Base-by-base conservation (phyloP, 345 rosid species). In the Theobroma cacao region DNA sequence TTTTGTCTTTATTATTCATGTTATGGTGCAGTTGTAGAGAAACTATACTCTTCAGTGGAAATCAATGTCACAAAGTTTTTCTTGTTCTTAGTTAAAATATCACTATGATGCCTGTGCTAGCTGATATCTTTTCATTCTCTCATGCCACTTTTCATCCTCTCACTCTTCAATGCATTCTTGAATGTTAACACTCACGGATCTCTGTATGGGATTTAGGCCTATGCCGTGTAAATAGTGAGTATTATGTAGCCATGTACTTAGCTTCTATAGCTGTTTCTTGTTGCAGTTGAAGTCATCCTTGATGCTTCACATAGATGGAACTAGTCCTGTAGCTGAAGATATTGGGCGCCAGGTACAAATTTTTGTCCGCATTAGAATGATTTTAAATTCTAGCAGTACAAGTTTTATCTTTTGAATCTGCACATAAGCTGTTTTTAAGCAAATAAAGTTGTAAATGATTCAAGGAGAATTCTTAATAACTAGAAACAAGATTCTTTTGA, bases 261-360 rank as follows among this genome's bases (percentile, higher is more conserved):
- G 14, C 24, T n/a, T 8, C 40, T 59, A 41, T 4, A 33, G n/a
- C 14, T 81, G 1, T 58, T 2, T 66, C 24, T 85, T 73, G 59
- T 43, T 85, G 80, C 90, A 97, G 98, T 85, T 97, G 85, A 97
- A 94, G 89, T 94, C 99, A 11, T 90, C 98, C 33, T 80, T 97
- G 84, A 84, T 97, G 84, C 97, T 94, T 82, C 98, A 91, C 88
- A 86, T 93, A 41, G 99, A 97, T 87, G 99, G 99, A 85, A 88
- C 96, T 13, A 97, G 98, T 77, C 93, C 97, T 59, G 83, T 94
- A 47, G 99, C 99, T 55, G 98, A 94, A 82, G 98, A 97, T 84
- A 97, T 94, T 75, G 98, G 98, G 52, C 98, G 98, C 65, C 99
- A 97, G 98, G 99, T 97, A 86, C 69, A 58, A 68, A 0, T n/a